phyloP scores from a whole-genome alignment of 2,329 filamentous ascomycete species.

The Sclerotinia minor region DNA sequence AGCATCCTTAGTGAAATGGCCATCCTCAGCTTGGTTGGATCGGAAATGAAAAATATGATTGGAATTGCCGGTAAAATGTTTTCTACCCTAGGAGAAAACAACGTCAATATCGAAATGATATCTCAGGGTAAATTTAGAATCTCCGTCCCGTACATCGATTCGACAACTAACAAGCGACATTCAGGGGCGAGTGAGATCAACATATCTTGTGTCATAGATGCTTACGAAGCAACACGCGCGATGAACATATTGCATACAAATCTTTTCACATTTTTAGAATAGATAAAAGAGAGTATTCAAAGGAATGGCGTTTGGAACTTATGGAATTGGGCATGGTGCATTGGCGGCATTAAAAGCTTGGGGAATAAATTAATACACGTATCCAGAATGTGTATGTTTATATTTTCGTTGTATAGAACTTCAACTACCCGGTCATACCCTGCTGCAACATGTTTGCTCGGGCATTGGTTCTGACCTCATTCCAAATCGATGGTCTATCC shows the following conservation, averaged over 20 bases:
- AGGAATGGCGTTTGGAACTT: constrained; percentile 11
- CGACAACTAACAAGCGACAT: constrained; percentile 10
- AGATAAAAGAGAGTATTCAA: constrained; percentile 25
- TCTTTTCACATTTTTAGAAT: constrained; percentile 90
- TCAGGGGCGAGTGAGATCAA: constrained; percentile 97
- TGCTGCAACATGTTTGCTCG: neutral
- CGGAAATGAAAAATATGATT: constrained; percentile 96
- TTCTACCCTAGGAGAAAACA: constrained; percentile 86
- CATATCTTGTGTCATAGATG: constrained; percentile 96
- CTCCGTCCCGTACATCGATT: constrained; percentile 15
- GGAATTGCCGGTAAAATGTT: constrained; percentile 95
- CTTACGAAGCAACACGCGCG: constrained; percentile 83
- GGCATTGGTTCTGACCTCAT: neutral
- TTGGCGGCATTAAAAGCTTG: constrained; percentile 11
- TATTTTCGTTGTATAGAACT: constrained; percentile 16
- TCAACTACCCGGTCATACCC: neutral
- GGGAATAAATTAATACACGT: constrained; percentile 15
- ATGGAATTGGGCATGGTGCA: constrained; percentile 17
- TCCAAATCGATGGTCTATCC: neutral
- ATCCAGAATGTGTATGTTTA: constrained; percentile 16
- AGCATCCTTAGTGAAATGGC: constrained; percentile 91
- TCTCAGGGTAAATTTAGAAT: constrained; percentile 72
- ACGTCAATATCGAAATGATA: constrained; percentile 99
- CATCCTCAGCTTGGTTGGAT: constrained; percentile 90
- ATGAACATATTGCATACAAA: constrained; percentile 97